A percentile compares a stretch with the other conserved stretches of the same genome.
These are phyloP conservation scores for Globisporangium irregulare DNA, from an alignment of 352 stramenopile genomes.

Conservation along the genomic window DNA sequence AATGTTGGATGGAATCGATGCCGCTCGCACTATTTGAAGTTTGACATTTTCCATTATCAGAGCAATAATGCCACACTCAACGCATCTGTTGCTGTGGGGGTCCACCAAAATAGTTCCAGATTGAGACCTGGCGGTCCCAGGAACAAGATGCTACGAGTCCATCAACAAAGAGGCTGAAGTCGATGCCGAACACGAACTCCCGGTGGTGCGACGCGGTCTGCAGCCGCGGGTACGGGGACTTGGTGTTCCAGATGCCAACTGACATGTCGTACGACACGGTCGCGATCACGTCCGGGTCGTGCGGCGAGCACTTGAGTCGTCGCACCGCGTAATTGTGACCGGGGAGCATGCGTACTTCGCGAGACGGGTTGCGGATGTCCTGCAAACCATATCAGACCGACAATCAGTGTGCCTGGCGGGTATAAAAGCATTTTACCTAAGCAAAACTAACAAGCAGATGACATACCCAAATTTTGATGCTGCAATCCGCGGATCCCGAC, in stretches of 20 bases:
- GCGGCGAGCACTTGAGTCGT: conserved; percentile 82
- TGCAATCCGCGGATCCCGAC: conserved; percentile 80
- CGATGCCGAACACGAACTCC: conserved; percentile 87
- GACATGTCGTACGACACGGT: conserved; percentile 91
- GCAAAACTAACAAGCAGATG: not conserved
- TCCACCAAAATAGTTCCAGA: conserved; percentile 83
- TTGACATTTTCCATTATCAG: not conserved
- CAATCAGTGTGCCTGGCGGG: not conserved
- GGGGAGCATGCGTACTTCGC: conserved; percentile 62
- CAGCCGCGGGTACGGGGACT: conserved; percentile 69
- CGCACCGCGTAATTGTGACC: conserved; percentile 85
- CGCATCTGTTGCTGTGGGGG: conserved; percentile 31
- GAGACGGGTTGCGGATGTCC: conserved; percentile 75
- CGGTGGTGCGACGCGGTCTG: conserved; percentile 77
- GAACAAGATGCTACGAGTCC: conserved; percentile 74
- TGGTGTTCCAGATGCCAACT: conserved; percentile 85
- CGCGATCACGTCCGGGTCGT: conserved; percentile 76
- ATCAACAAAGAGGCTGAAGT: conserved; percentile 83
- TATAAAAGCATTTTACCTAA: not conserved
- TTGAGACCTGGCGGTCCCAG: conserved; percentile 69
- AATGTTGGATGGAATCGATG: not conserved
- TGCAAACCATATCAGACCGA: conserved; percentile 12
- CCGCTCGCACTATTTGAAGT: not conserved
- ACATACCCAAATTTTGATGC: conserved; percentile 82
- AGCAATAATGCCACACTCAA: not conserved